Percentiles rank a stretch among this genome's conserved stretches.
Conservation (phyloP, 306 rosid species). For the Casuarina equisetifolia region DNA sequence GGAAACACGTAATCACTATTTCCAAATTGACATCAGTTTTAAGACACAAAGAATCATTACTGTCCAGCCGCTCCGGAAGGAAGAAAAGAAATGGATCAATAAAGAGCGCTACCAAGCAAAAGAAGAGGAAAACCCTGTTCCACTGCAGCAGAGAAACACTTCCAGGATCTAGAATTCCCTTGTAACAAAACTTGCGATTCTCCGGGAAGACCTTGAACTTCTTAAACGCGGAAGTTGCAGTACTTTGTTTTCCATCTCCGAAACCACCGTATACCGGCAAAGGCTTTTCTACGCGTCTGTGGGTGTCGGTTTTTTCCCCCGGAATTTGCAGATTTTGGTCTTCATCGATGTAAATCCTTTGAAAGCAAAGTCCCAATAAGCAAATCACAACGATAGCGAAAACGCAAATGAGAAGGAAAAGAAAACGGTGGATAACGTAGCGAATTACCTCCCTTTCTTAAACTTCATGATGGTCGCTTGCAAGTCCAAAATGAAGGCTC, state of each 20-base stretch:
- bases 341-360: slow-evolving; percentile 55
- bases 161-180: slow-evolving; percentile 76
- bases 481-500: neutral
- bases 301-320: slow-evolving; percentile 44
- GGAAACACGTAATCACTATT: slow-evolving; percentile 68
- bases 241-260: slow-evolving; percentile 34
- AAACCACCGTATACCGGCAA: slow-evolving; percentile 30
- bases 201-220: slow-evolving; percentile 55
- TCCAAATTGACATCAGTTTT: slow-evolving; percentile 69
- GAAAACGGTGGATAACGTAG: neutral
- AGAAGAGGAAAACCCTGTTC: slow-evolving; percentile 54
- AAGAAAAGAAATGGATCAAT: slow-evolving; percentile 64
- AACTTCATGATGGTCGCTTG: neutral
- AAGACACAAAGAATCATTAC: slow-evolving; percentile 57
- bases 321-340: slow-evolving; percentile 36
- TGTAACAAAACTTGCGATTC: slow-evolving; percentile 42
- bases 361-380: slow-evolving; percentile 17
- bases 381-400: slow-evolving; percentile 16
- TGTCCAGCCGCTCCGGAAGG: slow-evolving; percentile 60
- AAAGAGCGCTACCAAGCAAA: too few species aligned
- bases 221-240: slow-evolving; percentile 33
- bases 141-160: slow-evolving; percentile 71
- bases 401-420: neutral
- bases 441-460: neutral
- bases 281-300: slow-evolving; percentile 41